phyloP scores from a whole-genome alignment of 2,329 filamentous ascomycete species.

The Septoria petroselini region DNA sequence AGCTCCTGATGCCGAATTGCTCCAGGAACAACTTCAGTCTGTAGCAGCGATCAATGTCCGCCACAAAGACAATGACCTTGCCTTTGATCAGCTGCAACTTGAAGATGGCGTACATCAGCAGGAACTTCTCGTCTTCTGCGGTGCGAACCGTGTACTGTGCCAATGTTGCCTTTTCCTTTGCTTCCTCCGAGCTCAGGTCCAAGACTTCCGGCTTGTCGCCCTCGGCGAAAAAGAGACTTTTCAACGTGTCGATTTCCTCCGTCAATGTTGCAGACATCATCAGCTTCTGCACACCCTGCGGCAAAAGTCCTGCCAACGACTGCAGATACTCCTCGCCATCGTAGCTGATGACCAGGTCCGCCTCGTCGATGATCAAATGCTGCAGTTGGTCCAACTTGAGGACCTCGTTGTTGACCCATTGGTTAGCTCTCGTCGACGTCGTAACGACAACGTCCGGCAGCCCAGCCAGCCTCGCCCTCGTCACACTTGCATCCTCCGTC shows the following conservation, averaged over 20 bases:
- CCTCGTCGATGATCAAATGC: constrained; percentile 87
- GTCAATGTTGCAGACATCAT: constrained; percentile 93
- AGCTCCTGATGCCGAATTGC: constrained; percentile 92
- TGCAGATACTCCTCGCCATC: constrained; percentile 89
- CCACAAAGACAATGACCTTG: constrained; percentile 81
- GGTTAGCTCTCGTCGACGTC: constrained; percentile 79
- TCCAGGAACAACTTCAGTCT: constrained; percentile 91
- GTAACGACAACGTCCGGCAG: constrained; percentile 85
- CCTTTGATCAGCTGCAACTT: constrained; percentile 92
- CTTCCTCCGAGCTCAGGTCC: constrained; percentile 76
- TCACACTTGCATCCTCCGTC: constrained; percentile 84
- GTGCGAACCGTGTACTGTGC: constrained; percentile 89
- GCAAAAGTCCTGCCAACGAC: constrained; percentile 71
- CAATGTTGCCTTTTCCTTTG: constrained; percentile 56
- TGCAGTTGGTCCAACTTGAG: constrained; percentile 69
- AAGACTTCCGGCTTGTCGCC: constrained; percentile 61
- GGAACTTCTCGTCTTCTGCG: constrained; percentile 95
- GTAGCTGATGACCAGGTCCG: constrained; percentile 88
- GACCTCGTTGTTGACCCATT: constrained; percentile 70
- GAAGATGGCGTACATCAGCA: constrained; percentile 90
- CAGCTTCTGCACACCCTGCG: constrained; percentile 82
- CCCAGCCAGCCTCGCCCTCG: constrained; percentile 79
- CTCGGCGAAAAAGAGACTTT: constrained; percentile 74
- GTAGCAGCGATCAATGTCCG: constrained; percentile 85
- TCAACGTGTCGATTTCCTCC: constrained; percentile 79